Evolutionary conservation across 345 rosid genomes (phyloP).

Genomic region (Capsella bursapastoris): DNA sequence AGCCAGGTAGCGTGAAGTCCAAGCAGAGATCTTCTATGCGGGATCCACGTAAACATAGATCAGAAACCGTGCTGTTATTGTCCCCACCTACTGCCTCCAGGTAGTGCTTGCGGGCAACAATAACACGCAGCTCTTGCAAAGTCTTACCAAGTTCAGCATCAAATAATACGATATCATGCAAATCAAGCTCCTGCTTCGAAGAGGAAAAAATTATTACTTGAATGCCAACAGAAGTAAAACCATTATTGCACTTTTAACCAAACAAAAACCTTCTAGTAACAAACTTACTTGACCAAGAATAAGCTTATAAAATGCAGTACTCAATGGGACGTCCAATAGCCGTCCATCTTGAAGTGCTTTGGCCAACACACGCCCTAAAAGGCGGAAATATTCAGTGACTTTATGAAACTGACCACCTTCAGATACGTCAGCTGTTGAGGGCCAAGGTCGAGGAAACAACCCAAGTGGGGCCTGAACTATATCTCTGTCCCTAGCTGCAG

Average conservation of each 20-base stretch:
- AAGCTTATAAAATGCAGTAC: constrained; percentile 84
- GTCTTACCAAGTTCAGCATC: constrained; percentile 88
- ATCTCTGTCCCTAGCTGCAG: constrained; percentile 52
- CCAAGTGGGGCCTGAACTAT: constrained; percentile 84
- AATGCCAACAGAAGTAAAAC: constrained; percentile 12
- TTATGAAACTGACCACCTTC: constrained; percentile 77
- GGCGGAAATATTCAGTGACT: constrained; percentile 80
- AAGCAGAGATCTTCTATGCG: constrained; percentile 83
- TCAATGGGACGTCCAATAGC: constrained; percentile 85
- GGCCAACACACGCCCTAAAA: constrained; percentile 97
- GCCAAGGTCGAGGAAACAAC: constrained; percentile 94
- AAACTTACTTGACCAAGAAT: constrained; percentile 85
- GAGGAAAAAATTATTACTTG: neutral
- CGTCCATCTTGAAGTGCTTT: constrained; percentile 99
- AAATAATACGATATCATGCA: constrained; percentile 78
- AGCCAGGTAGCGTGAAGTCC: constrained; percentile 95
- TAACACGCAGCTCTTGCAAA: constrained; percentile 78
- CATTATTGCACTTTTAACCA: neutral
- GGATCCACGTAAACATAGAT: constrained; percentile 65
- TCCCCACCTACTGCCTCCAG: constrained; percentile 57
- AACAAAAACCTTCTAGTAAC: neutral
- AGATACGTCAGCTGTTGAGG: constrained; percentile 69
- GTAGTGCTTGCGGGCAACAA: constrained; percentile 77
- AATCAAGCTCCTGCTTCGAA: constrained; percentile 89
- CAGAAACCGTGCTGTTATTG: constrained; percentile 47